Conservation (phyloP, 2,329 filamentous ascomycete species). For the Mollisiaceae sp. region DNA sequence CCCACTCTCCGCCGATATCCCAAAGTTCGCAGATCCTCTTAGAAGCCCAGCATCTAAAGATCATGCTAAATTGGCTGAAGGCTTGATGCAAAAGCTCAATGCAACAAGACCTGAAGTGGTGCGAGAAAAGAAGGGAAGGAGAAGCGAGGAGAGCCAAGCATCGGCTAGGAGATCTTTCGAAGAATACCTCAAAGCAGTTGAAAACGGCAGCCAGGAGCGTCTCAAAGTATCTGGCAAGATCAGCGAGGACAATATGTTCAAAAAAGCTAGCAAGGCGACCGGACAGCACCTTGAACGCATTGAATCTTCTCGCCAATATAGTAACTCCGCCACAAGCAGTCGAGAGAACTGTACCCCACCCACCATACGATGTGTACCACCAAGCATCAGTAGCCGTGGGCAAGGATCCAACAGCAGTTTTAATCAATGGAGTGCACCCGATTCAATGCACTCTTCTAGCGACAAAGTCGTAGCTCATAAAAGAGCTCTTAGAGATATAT, state of each 20-base stretch:
- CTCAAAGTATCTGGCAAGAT: background rate
- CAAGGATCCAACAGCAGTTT: slow-evolving; percentile 10
- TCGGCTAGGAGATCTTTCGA: background rate
- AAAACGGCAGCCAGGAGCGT: slow-evolving; percentile 28
- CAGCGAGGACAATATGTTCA: background rate
- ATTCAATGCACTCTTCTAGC: slow-evolving; percentile 22
- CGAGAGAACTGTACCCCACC: slow-evolving; percentile 26
- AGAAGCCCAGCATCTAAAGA: slow-evolving; percentile 42
- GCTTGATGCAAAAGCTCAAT: slow-evolving; percentile 62
- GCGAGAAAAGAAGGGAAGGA: slow-evolving; percentile 9
- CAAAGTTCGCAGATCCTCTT: background rate
- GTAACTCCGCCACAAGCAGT: slow-evolving; percentile 28
- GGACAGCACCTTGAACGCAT: background rate
- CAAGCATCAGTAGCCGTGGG: slow-evolving; percentile 17
- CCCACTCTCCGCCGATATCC: background rate
- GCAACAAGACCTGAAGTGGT: slow-evolving; percentile 45
- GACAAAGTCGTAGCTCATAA: slow-evolving; percentile 27
- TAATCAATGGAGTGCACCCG: slow-evolving; percentile 23
- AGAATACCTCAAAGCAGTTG: background rate
- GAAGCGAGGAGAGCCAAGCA: slow-evolving; percentile 2
- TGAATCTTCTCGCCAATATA: slow-evolving; percentile 8
- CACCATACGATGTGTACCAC: slow-evolving; percentile 37
- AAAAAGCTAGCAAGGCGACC: background rate
- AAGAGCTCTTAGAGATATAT: slow-evolving; percentile 27
- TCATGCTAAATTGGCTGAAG: slow-evolving; percentile 66